These are phyloP conservation scores for Dactylorhiza incarnata DNA, from an alignment of 106 monocot species.

Conservation along the genomic window DNA sequence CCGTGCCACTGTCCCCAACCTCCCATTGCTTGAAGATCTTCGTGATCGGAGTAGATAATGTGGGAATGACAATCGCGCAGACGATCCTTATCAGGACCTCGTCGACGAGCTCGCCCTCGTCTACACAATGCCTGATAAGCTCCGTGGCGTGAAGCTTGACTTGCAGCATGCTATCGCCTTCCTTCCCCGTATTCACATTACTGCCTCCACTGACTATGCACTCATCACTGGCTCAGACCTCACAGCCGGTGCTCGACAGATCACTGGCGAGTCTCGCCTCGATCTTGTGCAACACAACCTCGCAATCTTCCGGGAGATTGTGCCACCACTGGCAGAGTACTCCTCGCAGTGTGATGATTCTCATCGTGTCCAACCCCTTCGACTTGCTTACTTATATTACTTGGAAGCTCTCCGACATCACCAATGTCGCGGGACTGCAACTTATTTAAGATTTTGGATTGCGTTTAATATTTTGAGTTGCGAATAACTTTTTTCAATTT, in stretches of 20 bases:
- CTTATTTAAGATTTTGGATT: no score
- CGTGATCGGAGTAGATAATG: conserved; percentile 77
- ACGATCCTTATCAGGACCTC: conserved; percentile 77
- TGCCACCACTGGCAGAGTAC: conserved; percentile 49
- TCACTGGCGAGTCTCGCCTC: conserved; percentile 56
- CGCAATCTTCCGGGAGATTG: conserved; percentile 38
- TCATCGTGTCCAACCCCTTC: conserved; percentile 77
- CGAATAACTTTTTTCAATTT: no score
- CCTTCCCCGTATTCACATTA: conserved; percentile 58
- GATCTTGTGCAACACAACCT: conserved; percentile 57
- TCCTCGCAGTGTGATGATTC: conserved; percentile 48
- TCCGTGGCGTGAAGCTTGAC: conserved; percentile 85
- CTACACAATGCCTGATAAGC: conserved; percentile 61
- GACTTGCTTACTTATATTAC: conserved; percentile 75
- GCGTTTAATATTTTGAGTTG: no score
- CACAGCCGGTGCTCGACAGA: conserved; percentile 79
- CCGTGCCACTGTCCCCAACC: conserved; percentile 13
- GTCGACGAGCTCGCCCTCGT: conserved; percentile 73
- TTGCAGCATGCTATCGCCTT: conserved; percentile 88
- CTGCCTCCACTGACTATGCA: conserved; percentile 39
- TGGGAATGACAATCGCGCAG: conserved; percentile 94
- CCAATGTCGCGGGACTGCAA: no score
- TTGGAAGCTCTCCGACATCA: conserved; percentile 88
- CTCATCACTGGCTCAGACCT: conserved; percentile 57
- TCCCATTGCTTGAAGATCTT: conserved; percentile 54